These are phyloP conservation scores for Hypholoma sublateritium DNA, from an alignment of 768 basidiomycete species.

Conservation along the genomic window DNA sequence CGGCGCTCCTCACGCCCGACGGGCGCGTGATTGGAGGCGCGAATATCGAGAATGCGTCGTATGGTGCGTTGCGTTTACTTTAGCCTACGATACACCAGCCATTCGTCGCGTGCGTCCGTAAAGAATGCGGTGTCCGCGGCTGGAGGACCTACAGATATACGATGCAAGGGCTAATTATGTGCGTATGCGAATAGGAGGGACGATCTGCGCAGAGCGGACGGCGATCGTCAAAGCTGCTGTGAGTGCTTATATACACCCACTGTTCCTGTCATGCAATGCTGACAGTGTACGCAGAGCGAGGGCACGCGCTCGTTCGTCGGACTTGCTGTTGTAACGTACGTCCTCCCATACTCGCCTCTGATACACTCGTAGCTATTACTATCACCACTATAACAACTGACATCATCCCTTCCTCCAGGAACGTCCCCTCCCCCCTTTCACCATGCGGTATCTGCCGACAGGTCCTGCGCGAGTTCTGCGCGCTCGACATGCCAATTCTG, in stretches of 20 bases:
- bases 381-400: not conserved
- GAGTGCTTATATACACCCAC: constrained; percentile 27
- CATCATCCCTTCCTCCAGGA: constrained; percentile 39
- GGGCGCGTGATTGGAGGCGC: constrained; percentile 80
- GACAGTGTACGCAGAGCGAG: constrained; percentile 61
- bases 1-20: constrained; percentile 70
- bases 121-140: too few species aligned
- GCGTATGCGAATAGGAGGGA: constrained; percentile 55
- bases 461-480: constrained; percentile 84
- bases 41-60: constrained; percentile 93
- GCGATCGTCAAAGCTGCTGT: constrained; percentile 95
- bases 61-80: constrained; percentile 51
- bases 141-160: too few species aligned
- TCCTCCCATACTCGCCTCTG: constrained; percentile 8
- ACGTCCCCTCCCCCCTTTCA: constrained; percentile 65
- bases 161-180: not conserved
- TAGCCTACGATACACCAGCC: too few species aligned
- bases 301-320: constrained; percentile 69
- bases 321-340: constrained; percentile 80
- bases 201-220: constrained; percentile 94
- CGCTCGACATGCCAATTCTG: constrained; percentile 66
- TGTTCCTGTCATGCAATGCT: not conserved
- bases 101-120: too few species aligned
- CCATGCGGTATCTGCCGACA: constrained; percentile 97
- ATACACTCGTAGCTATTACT: not conserved